phyloP scores from a whole-genome alignment of 768 basidiomycete species.

The Dentipellis sp. region DNA sequence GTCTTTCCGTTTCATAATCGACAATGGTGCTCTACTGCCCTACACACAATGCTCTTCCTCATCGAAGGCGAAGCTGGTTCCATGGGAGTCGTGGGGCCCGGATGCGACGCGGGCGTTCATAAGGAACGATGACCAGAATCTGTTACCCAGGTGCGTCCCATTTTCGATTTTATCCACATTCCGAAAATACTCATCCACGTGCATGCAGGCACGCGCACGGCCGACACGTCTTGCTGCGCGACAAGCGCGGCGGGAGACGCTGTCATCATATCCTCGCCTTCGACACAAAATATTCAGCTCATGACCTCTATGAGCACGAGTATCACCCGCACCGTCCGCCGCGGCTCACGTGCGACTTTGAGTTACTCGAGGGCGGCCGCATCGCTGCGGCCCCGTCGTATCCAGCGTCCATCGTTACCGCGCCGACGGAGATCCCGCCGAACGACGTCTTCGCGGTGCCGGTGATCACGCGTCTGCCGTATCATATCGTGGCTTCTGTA shows the following conservation, averaged over 20 bases:
- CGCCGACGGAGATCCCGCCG: background rate
- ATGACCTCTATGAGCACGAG: too few species aligned
- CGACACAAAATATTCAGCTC: background rate
- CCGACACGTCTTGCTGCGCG: background rate
- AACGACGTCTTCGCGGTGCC: background rate
- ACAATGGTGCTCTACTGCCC: background rate
- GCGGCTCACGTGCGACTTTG: background rate
- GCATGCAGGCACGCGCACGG: background rate
- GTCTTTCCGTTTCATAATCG: background rate
- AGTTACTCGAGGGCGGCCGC: background rate
- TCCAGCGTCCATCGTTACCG: background rate
- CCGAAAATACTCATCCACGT: too few species aligned
- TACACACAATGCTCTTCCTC: background rate
- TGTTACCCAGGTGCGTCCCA: background rate
- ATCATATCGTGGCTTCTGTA: background rate
- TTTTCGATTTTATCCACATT: too few species aligned
- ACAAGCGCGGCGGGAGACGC: background rate
- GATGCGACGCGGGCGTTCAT: background rate
- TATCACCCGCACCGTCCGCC: background rate
- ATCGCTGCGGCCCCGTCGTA: background rate
- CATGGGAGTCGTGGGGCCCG: background rate
- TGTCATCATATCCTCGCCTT: background rate
- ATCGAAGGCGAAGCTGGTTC: background rate
- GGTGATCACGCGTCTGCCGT: background rate
- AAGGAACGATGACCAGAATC: background rate